phyloP scores from a whole-genome alignment of 2,329 filamentous ascomycete genomes.

The Diplodia scrobiculata region DNA sequence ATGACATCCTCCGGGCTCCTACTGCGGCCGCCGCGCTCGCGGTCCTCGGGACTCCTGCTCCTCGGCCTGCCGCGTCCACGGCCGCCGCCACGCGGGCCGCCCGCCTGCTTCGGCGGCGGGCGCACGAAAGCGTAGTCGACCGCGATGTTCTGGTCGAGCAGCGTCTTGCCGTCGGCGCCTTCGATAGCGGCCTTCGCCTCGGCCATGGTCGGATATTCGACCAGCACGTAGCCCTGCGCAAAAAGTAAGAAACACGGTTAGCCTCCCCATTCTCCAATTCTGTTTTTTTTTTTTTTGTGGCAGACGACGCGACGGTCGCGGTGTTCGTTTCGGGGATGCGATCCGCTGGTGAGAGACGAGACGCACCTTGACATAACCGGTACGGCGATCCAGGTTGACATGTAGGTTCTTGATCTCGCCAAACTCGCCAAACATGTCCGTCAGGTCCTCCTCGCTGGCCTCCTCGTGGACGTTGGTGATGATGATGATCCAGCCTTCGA shows the following conservation, averaged over 20 bases:
- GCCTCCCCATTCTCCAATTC: neutral
- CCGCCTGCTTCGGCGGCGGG: conserved; percentile 60
- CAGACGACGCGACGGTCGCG: neutral
- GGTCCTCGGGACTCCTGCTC: conserved; percentile 49
- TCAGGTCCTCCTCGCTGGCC: conserved; percentile 78
- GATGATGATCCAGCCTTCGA: conserved; percentile 86
- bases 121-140: conserved; percentile 86
- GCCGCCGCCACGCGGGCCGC: conserved; percentile 35
- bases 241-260: neutral
- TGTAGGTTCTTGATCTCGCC: conserved; percentile 88
- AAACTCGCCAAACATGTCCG: conserved; percentile 79
- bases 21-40: conserved; percentile 38
- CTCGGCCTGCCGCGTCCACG: conserved; percentile 40
- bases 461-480: conserved; percentile 88
- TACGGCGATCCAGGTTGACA: conserved; percentile 77
- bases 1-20: conserved; percentile 26
- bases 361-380: conserved; percentile 79
- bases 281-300: too few species aligned
- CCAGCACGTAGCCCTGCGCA: conserved; percentile 74
- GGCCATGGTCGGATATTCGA: conserved; percentile 77
- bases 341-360: neutral
- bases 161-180: conserved; percentile 72
- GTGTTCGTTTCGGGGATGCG: neutral
- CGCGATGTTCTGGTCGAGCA: conserved; percentile 77
- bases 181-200: conserved; percentile 82